Evolutionary conservation across 257 asterid species (phyloP), one percentile per base, ranked within the genome.

Genomic region (Cordia subcordata): DNA sequence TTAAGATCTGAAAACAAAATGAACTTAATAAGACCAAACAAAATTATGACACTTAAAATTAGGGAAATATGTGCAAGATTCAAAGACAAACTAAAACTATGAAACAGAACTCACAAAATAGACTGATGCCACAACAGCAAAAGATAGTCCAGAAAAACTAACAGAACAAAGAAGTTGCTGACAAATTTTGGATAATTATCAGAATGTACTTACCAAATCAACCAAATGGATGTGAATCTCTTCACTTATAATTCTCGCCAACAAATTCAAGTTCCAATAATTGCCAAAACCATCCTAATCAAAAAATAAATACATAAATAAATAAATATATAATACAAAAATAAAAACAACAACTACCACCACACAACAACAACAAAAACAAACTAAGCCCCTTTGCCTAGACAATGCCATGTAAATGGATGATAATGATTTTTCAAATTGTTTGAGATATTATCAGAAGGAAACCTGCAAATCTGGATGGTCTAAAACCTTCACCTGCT

Each of bases 231-330:
- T 64, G 60, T 37, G 58, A 12, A 72, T 64, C 72, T 88, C 93
- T 72, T 79, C 80, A 18, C 77, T 73, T 40, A 88, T 66, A 66
- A 82, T 75, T 65, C 66, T 67, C 63, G 94, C 81, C 66, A 88
- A 45, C 49, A 81, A 20, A 63, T 76, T 69, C 75, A 65, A 59
- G 76, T 77, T 58, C 96, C 96, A 88, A 22, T 59, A 67, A 67
- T 74, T 81, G 45, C 88, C 93, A 73, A 93, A 93, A 63, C 97
- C 99, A 74, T 93, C 99, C 97, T 93, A 69, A 60, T 53, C 54
- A 76, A 42, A 65, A 52, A 18, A 64, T 46, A 51, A n/a, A n/a
- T n/a, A n/a, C n/a, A n/a, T n/a, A n/a, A n/a, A n/a, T n/a, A n/a
- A n/a, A 58, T 20, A 22, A 60, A 21, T 16, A 45, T 66, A 57